Evolutionary conservation across 2,329 filamentous ascomycete species (phyloP).

Genomic region (Blumeriella jaapii): DNA sequence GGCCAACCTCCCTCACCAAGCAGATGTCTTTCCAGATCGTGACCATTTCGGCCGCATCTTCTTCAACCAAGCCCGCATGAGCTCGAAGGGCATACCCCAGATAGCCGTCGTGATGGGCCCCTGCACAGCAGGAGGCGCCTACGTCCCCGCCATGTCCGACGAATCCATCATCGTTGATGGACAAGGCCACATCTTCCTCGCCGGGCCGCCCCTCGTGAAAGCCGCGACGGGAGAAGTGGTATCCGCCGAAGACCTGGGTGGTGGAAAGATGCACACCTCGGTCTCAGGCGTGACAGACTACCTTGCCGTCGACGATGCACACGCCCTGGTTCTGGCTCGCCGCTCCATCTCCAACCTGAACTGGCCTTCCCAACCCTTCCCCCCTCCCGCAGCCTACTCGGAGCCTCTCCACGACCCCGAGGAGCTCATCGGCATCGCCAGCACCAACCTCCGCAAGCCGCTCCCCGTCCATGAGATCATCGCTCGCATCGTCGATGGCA

Average conservation of each 20-base stretch:
- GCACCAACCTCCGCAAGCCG: constrained; percentile 77
- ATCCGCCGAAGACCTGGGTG: constrained; percentile 80
- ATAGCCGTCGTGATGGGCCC: constrained; percentile 95
- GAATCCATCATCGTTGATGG: constrained; percentile 94
- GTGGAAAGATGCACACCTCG: constrained; percentile 79
- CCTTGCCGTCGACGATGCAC: constrained; percentile 84
- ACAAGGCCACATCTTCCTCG: constrained; percentile 95
- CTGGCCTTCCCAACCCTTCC: constrained; percentile 50
- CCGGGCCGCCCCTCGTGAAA: constrained; percentile 87
- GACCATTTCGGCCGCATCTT: constrained; percentile 95
- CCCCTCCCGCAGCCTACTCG: constrained; percentile 38
- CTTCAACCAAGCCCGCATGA: constrained; percentile 96
- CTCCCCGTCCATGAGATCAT: constrained; percentile 85
- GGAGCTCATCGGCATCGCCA: constrained; percentile 80
- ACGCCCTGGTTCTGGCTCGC: constrained; percentile 76
- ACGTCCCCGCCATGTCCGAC: constrained; percentile 94
- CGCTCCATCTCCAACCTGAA: constrained; percentile 82
- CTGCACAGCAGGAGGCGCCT: constrained; percentile 90
- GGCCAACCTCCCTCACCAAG: constrained; percentile 88
- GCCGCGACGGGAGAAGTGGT: constrained; percentile 91
- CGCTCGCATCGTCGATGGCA: constrained; percentile 83
- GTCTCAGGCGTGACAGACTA: constrained; percentile 93
- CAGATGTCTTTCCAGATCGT: constrained; percentile 88
- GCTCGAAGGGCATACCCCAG: constrained; percentile 76
- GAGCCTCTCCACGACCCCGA: constrained; percentile 71